These are phyloP conservation scores for Mortierella sp. DNA, from an alignment of 371 early-diverging fungal genomes.

Conservation along the genomic window DNA sequence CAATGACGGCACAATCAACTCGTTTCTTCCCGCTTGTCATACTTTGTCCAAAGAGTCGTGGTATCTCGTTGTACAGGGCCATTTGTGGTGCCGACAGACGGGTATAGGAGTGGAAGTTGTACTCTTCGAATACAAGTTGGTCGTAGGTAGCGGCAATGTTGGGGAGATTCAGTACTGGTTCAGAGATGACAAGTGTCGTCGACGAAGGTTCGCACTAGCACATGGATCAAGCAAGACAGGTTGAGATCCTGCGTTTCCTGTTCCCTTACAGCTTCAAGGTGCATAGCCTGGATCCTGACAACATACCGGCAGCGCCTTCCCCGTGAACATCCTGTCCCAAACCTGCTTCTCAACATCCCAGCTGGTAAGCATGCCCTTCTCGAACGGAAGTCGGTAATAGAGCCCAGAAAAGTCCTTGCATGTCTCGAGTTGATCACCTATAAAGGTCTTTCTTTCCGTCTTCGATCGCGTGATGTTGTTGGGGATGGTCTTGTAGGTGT, in stretches of 20 bases:
- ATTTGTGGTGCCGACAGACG: conserved; percentile 66
- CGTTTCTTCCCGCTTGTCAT: conserved; percentile 55
- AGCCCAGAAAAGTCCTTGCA: conserved; percentile 79
- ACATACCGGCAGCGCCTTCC: conserved; percentile 65
- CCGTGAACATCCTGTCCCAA: conserved; percentile 81
- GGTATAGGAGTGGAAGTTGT: conserved; percentile 72
- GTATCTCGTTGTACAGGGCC: conserved; percentile 63
- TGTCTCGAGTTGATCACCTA: conserved; percentile 77
- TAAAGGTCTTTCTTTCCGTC: conserved; percentile 65
- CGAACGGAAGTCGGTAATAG: conserved; percentile 82
- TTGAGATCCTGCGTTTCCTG: no score
- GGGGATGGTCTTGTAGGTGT: conserved; percentile 61
- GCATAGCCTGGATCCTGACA: neutral
- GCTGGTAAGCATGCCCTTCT: conserved; percentile 79
- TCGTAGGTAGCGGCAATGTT: conserved; percentile 78
- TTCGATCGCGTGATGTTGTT: conserved; percentile 75
- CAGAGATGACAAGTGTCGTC: conserved; percentile 77
- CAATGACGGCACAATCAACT: conserved; percentile 74
- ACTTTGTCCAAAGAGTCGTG: conserved; percentile 58
- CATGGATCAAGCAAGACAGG: neutral
- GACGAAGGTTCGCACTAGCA: conserved; percentile 68
- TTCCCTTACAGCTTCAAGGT: no score
- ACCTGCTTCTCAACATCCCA: conserved; percentile 84
- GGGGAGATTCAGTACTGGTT: conserved; percentile 84
- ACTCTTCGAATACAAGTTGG: conserved; percentile 89